Base-by-base conservation (phyloP, 106 monocot species). In the Triglochin maritima region DNA sequence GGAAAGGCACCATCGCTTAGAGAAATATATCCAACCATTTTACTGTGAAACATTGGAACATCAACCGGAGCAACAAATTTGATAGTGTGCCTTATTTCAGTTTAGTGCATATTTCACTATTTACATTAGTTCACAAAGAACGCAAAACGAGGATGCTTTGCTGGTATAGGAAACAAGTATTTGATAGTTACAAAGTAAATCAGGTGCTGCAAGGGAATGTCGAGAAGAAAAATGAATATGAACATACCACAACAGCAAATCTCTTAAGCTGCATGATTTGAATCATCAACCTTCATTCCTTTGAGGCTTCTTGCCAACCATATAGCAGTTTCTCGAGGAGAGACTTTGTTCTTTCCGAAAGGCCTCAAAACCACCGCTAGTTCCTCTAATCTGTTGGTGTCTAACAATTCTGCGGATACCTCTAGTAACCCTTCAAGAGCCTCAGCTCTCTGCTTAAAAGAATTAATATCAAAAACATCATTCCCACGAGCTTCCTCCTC, bases 261-360 rank as follows among this genome's bases (percentile, higher is more conserved):
- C 55, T 63, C 62, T 80, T 60, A 84, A 48, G 10, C 44, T 17
- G 64, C 60, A 13, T 81, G 79, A 49, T 64, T 59, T 44, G 73
- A 63, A 53, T 87, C 87, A 6, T 82, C 87, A n/a, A 49, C 76
- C 95, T 85, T 91, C 83, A 96, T 81, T 56, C 83, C 87, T 78
- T 91, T 88, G 57, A 96, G 82, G 67, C 96, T 96, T 70, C 87
- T 96, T 6, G 96, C 96, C 67, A 96, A 66, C 96, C 96, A 96
- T 15, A 96, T 91, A 16, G 91, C 96, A 3, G 96, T 96, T 73
- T 96, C 91, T 63, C 96, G 58, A 6, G 96, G 96, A 55, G 96
- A 96, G 57, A 96, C 91, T 76, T 96, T 88, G 52, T 79, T 86
- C 81, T 91, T 96, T 16, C 96, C 96, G 54, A 96, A 96, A 5